phyloP scores from a whole-genome alignment of 805 yeast species.

The Lipomyces kockii region DNA sequence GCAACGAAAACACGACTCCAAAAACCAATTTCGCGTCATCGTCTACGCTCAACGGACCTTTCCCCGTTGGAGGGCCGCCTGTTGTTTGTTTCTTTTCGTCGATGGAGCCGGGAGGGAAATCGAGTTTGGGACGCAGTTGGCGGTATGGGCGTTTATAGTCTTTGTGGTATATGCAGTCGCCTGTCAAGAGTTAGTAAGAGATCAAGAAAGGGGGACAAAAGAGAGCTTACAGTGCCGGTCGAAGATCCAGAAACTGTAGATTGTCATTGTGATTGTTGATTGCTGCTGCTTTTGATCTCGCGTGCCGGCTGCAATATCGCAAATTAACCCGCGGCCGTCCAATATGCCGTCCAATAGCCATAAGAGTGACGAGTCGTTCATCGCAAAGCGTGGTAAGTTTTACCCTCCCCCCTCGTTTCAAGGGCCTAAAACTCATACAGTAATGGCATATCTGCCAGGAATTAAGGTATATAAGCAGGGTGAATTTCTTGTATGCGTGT shows the following conservation, averaged over 20 bases:
- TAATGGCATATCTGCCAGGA: neutral
- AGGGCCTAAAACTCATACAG: no score
- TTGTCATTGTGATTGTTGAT: constrained; percentile 53
- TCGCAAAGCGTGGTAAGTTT: neutral
- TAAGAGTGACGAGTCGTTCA: neutral
- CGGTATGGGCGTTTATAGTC: constrained; percentile 52
- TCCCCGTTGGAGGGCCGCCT: constrained; percentile 24
- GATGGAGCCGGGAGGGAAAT: neutral
- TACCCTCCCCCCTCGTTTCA: neutral
- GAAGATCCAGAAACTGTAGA: constrained; percentile 86
- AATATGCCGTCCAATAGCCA: no score
- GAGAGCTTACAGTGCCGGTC: constrained; percentile 76
- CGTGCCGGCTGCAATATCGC: no score
- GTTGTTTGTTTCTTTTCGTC: constrained; percentile 38
- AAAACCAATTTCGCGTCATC: constrained; percentile 81
- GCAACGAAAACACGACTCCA: constrained; percentile 80
- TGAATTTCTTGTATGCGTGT: neutral
- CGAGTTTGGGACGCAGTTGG: constrained; percentile 16
- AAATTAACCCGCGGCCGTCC: no score
- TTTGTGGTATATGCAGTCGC: constrained; percentile 77
- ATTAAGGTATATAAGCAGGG: neutral
- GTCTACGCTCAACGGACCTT: constrained; percentile 47
- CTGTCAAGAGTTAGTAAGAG: constrained; percentile 38
- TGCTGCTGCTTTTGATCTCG: no score
- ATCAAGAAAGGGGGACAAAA: neutral